Conservation (phyloP, 495 filamentous ascomycete species). For the Penicillium desertorum region DNA sequence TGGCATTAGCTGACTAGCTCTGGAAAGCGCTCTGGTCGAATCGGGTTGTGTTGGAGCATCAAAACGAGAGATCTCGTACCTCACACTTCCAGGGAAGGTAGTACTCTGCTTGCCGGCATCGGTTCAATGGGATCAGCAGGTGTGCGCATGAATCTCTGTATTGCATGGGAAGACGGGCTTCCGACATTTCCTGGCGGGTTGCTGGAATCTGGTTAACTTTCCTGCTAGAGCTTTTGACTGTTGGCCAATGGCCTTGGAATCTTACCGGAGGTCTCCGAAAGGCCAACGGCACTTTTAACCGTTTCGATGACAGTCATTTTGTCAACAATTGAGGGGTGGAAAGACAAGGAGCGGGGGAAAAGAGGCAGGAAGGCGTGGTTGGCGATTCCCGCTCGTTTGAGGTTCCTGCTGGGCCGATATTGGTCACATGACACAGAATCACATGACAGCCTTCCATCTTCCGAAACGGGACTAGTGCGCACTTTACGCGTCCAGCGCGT, state of each 20-base stretch:
- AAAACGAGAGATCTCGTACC: slow-evolving; percentile 54
- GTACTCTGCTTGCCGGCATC: slow-evolving; percentile 86
- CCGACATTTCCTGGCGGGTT: slow-evolving; percentile 87
- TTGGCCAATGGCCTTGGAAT: slow-evolving; percentile 27
- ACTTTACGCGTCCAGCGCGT: slow-evolving; percentile 35
- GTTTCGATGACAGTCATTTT: slow-evolving; percentile 53
- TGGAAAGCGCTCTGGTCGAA: background rate
- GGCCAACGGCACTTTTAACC: slow-evolving; percentile 55
- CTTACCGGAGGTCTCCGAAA: slow-evolving; percentile 46
- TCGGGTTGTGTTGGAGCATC: background rate
- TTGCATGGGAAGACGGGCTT: slow-evolving; percentile 79
- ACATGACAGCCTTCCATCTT: slow-evolving; percentile 18
- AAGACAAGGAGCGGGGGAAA: slow-evolving; percentile 19
- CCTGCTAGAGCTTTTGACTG: slow-evolving; percentile 22
- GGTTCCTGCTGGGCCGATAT: slow-evolving; percentile 33
- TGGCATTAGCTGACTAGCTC: slow-evolving; percentile 3
- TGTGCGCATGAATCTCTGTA: slow-evolving; percentile 95
- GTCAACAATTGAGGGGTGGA: slow-evolving; percentile 18
- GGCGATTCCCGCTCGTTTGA: slow-evolving; percentile 34
- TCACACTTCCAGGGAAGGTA: slow-evolving; percentile 98
- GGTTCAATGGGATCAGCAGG: slow-evolving; percentile 91
- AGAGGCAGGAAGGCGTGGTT: slow-evolving; percentile 27
- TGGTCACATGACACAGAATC: slow-evolving; percentile 31
- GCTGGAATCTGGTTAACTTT: slow-evolving; percentile 48
- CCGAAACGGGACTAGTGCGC: slow-evolving; percentile 32